Conservation (phyloP, 2,329 filamentous ascomycete genomes). For the Cordyceps tenuipes region DNA sequence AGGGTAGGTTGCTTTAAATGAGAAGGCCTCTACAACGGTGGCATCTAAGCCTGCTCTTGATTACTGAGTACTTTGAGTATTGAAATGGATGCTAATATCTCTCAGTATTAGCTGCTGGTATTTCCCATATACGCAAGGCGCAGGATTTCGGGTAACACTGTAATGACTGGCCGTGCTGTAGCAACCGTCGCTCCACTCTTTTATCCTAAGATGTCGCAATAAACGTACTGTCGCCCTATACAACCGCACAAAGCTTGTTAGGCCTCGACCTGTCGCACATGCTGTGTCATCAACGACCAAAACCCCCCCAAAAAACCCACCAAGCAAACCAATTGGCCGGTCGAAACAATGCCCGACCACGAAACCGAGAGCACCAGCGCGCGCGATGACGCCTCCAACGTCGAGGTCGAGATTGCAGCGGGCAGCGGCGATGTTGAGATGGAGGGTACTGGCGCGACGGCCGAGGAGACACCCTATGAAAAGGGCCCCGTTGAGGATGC, state of each 20-base stretch:
- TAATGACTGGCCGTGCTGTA: not conserved
- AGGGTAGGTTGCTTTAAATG: no score
- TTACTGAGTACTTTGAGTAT: no score
- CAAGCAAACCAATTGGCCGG: not conserved
- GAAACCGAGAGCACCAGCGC: conserved; percentile 12
- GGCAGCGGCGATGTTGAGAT: conserved; percentile 30
- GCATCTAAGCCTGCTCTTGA: no score
- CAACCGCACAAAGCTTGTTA: not conserved
- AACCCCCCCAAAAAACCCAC: not conserved
- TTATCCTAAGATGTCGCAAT: not conserved
- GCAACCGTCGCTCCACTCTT: not conserved
- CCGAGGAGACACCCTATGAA: conserved; percentile 25
- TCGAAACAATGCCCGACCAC: conserved; percentile 22
- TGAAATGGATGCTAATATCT: no score
- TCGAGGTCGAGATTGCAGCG: conserved; percentile 17
- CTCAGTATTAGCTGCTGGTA: no score
- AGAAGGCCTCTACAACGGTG: no score
- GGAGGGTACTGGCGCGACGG: conserved; percentile 21
- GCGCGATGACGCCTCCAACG: conserved; percentile 14
- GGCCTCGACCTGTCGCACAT: not conserved
- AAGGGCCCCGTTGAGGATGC: conserved; percentile 22
- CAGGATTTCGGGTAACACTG: not conserved
- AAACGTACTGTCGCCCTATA: not conserved
- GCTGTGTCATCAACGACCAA: not conserved
- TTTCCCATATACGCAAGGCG: not conserved